Base-by-base conservation (phyloP, 306 rosid genomes). In the Malus sieversii region DNA sequence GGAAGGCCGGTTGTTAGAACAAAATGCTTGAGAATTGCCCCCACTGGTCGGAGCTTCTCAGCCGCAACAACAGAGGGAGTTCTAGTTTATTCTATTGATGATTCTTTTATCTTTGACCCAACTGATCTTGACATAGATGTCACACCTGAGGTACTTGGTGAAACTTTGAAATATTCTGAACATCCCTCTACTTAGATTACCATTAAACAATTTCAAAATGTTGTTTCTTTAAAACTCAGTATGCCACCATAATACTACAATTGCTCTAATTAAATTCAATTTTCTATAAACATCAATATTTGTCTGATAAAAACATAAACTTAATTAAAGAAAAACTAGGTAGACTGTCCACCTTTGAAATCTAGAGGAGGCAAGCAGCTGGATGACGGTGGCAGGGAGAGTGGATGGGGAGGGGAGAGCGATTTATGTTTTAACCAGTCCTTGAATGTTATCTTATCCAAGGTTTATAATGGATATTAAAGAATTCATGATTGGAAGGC, bases 61-160 rank as follows among this genome's bases (percentile, higher is more conserved):
- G 97, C 97, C 48, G 93, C 99, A 84, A 92, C 97, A 25, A 92
- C 99, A 3, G 97, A 89, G 82, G 99, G 99, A 27, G 97, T 92
- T 80, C 81, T 90, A 65, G 88, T 92, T 82, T 92, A 87, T 81
- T 95, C 97, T 66, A 86, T 92, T 67, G 99, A 92, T 68, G 97
- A 90, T 63, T 89, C 93, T 12, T 90, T 92, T 81, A 95, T 95
- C 83, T 95, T 92, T 57, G 97, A 92, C 82, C 97, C 97, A 72
- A 89, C 96, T 71, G 97, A 95, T 82, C 96, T 95, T 25, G 99
- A 95, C 87, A 88, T 95, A n/a, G 86, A 95, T 81, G 97, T 95
- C 80, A 92, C 97, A 22, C 97, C 99, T 4, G 96, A 92, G 97
- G 99, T 92, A 86, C n/a, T 19, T 78, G 55, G 20, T 46, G 68